Percentiles rank a stretch among this genome's conserved stretches.
Conservation (phyloP, 2,329 filamentous ascomycete genomes). For the Pleurostoma richardsiae region DNA sequence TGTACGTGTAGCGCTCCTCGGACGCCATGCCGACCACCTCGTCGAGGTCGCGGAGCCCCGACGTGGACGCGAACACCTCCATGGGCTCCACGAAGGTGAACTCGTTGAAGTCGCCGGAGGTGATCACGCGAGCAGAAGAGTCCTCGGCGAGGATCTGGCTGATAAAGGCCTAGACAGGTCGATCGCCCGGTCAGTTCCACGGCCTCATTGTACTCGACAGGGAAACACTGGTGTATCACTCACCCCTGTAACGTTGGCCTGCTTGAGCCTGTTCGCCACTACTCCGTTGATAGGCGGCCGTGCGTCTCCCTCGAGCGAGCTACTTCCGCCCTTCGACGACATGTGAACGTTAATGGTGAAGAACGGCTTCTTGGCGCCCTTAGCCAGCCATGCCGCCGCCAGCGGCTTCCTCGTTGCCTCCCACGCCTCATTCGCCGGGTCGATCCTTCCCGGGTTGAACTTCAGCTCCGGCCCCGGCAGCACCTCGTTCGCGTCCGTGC, state of each 20-base stretch:
- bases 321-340: slow-evolving; percentile 60
- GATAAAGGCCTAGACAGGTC: slow-evolving; percentile 41
- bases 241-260: slow-evolving; percentile 54
- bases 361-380: slow-evolving; percentile 45
- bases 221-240: slow-evolving; percentile 15
- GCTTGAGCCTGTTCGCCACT: slow-evolving; percentile 48
- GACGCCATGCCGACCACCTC: slow-evolving; percentile 46
- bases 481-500: slow-evolving; percentile 51
- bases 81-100: slow-evolving; percentile 60
- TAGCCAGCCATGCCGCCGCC: slow-evolving; percentile 59
- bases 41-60: slow-evolving; percentile 57
- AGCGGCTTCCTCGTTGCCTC: slow-evolving; percentile 60
- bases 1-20: slow-evolving; percentile 64
- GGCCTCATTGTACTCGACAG: too few species aligned
- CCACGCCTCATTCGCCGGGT: slow-evolving; percentile 57
- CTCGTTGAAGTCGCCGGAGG: slow-evolving; percentile 69
- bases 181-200: too few species aligned
- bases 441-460: slow-evolving; percentile 66
- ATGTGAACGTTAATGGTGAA: slow-evolving; percentile 72
- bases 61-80: slow-evolving; percentile 44
- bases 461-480: slow-evolving; percentile 53
- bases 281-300: slow-evolving; percentile 63
- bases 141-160: slow-evolving; percentile 52
- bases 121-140: slow-evolving; percentile 50
- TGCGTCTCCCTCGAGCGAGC: slow-evolving; percentile 58